Percentiles rank a stretch among this genome's conserved stretches.
These are phyloP conservation scores for Carex cristatella DNA, from an alignment of 176 grass and related monocot genomes.

Conservation along the genomic window DNA sequence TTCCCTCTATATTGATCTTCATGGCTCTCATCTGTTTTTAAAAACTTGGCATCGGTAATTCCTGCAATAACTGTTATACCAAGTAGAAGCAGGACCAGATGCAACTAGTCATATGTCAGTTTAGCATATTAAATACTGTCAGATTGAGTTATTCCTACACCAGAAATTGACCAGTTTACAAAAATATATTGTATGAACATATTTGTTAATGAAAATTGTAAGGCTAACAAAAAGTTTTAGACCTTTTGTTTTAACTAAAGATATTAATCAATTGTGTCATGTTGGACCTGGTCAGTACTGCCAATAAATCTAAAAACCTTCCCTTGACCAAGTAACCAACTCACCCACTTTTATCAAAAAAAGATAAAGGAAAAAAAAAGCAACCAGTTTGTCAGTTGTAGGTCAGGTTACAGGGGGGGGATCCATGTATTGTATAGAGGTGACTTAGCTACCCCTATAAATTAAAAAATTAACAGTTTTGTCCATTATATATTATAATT, in stretches of 20 bases:
- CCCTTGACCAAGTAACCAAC: background rate
- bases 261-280: background rate
- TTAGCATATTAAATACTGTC: slow-evolving; percentile 2
- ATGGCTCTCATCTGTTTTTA: background rate
- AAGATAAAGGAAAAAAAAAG: too few species aligned
- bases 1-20: background rate
- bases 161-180: too few species aligned
- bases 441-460: too few species aligned
- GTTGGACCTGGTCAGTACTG: background rate
- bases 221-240: background rate
- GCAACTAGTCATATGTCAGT: background rate
- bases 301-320: background rate
- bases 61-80: background rate
- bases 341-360: too few species aligned
- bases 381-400: background rate
- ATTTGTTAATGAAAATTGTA: background rate
- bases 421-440: too few species aligned
- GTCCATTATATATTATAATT: too few species aligned
- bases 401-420: background rate
- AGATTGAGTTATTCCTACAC: background rate
- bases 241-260: background rate
- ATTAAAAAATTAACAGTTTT: too few species aligned
- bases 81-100: background rate
- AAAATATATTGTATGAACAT: background rate
- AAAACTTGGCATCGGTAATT: background rate